A percentile compares a stretch with the other conserved stretches of the same genome.
phyloP scores from a whole-genome alignment of 176 grass and related monocot species.

The Oryza rufipogon region DNA sequence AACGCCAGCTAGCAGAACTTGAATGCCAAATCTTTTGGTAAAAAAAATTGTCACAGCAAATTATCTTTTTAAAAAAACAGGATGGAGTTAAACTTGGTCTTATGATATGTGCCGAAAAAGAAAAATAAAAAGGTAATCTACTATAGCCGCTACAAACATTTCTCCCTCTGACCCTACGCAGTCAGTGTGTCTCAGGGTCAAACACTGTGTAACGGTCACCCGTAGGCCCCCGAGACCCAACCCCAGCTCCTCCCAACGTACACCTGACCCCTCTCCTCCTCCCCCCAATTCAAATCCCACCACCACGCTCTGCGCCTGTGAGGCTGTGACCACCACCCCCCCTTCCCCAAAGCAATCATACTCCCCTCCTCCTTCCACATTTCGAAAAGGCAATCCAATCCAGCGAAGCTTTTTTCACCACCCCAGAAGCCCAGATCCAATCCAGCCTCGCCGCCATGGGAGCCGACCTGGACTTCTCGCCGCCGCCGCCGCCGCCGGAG shows the following conservation, averaged over 20 bases:
- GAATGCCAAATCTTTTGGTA: no score
- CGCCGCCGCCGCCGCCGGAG: slow-evolving; percentile 19
- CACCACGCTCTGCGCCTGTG: no score
- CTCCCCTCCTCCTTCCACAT: neutral
- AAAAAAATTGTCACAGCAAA: no score
- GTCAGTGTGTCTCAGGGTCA: neutral
- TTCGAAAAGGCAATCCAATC: slow-evolving; percentile 4
- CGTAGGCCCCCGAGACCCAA: neutral
- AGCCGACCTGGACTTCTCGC: neutral
- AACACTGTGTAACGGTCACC: slow-evolving; percentile 22
- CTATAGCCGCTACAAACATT: neutral
- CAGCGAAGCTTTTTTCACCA: neutral
- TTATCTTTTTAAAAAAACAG: no score
- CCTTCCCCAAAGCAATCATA: neutral
- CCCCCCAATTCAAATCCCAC: slow-evolving; percentile 26
- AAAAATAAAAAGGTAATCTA: no score
- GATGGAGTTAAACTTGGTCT: no score
- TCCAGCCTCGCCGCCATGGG: neutral
- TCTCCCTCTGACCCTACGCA: neutral
- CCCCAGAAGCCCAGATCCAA: neutral
- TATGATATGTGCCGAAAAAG: no score
- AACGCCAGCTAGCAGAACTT: no score
- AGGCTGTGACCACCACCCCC: neutral
- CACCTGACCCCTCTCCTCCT: neutral
- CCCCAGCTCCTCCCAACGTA: slow-evolving; percentile 15